Evolutionary conservation across 768 basidiomycete genomes (phyloP).

Genomic region (Agaricus subrufescens): DNA sequence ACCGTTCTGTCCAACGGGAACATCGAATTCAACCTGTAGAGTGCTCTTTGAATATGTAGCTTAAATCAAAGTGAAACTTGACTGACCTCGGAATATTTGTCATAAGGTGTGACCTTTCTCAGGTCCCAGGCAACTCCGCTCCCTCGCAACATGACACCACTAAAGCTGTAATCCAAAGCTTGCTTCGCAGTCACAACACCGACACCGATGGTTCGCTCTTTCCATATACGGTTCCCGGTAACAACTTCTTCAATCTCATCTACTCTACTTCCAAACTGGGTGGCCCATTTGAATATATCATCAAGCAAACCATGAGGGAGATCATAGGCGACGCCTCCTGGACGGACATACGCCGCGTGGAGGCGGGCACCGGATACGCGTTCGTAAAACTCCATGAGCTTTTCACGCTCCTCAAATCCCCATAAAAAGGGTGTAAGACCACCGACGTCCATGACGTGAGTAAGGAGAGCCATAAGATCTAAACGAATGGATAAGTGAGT

Average conservation of each 20-base stretch:
- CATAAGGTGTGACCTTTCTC: constrained; percentile 87
- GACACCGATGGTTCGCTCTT: constrained; percentile 86
- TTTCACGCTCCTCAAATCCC: constrained; percentile 99
- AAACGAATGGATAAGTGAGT: constrained; percentile 22
- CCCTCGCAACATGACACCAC: constrained; percentile 94
- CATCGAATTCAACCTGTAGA: constrained; percentile 88
- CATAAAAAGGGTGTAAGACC: constrained; percentile 98
- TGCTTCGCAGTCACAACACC: constrained; percentile 90
- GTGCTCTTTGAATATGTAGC: constrained; percentile 1
- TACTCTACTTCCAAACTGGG: constrained; percentile 84
- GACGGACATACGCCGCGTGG: constrained; percentile 96
- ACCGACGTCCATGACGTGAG: constrained; percentile 96
- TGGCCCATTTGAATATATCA: constrained; percentile 97
- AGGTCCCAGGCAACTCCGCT: constrained; percentile 95
- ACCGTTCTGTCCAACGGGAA: constrained; percentile 95
- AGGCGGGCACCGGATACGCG: constrained; percentile 97
- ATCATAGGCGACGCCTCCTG: constrained; percentile 97
- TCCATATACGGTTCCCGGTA: constrained; percentile 98
- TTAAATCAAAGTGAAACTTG: not conserved
- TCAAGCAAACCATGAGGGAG: constrained; percentile 97
- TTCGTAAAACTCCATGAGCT: constrained; percentile 99
- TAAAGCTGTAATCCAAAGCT: constrained; percentile 90
- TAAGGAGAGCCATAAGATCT: constrained; percentile 96
- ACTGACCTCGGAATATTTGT: constrained; percentile 88
- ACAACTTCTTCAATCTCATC: constrained; percentile 99